Base-by-base conservation (phyloP, 768 basidiomycete genomes). In the Chiua virens region DNA sequence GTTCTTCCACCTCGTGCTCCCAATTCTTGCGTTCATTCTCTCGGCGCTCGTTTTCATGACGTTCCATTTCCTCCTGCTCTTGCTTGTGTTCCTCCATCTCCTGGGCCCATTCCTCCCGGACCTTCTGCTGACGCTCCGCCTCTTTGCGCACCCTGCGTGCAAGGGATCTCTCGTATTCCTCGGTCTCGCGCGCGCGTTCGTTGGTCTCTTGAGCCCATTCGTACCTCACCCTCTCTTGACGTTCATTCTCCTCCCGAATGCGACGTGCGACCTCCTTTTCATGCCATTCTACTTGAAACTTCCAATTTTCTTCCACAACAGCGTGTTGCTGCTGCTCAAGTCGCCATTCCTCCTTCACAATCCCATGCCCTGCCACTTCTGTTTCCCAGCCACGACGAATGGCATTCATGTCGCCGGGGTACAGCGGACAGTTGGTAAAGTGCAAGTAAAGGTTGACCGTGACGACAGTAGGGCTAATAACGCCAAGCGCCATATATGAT, bases 1-100 rank as follows among this genome's bases (percentile, higher is more conserved):
- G 54, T 22, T 66, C 57, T 35, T 65, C 58, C 2, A 48, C 36
- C 34, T 66, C 65, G 4, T 34, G 58, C 2, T 22, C 35, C 65
- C 65, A 61, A 20, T 27, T 50, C 11, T 32, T 27, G 27, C 61
- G 57, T 25, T 50, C 41, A 6, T 41, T 32, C 20, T 56, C 54
- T 28, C 6, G 45, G 18, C 13, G 53, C 42, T 50, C 17, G 2
- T 37, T 11, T 47, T 62, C 60, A 11, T 13, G 53, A 32, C 41
- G 50, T n/a, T 53, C 42, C 37, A 47, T 49, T 15, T 59, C 57
- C 8, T 59, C 51, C 20, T 28, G 47, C n/a, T 55, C 38, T n/a
- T 20, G 41, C 20, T 0, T 25, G n/a, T 62, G 50, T 2, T 38
- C 35, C 32, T 49, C 34, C 4, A n/a, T 37, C 20, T 58, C 53